Percentiles rank a stretch among this genome's conserved stretches.
Conservation (phyloP, 345 rosid genomes). For the Melastoma malabathricum region DNA sequence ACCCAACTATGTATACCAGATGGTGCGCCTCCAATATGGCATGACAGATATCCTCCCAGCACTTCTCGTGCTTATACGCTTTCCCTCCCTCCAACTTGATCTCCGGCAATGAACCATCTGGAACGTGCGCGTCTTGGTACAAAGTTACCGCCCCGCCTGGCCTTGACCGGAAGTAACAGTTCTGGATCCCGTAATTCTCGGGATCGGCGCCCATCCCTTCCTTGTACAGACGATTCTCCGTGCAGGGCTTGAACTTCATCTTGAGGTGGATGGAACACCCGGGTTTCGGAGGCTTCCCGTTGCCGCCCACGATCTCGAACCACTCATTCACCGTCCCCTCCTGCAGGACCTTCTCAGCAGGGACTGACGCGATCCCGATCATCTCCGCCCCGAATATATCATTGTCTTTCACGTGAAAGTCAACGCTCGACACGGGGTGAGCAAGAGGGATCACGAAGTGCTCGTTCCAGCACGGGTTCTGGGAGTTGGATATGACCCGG, state of each 20-base stretch:
- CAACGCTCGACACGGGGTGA: conserved; percentile 48
- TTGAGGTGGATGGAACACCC: conserved; percentile 47
- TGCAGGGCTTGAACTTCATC: conserved; percentile 42
- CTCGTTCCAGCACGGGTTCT: conserved; percentile 61
- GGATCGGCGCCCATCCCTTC: conserved; percentile 31
- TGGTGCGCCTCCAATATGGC: conserved; percentile 80
- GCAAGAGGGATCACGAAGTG: conserved; percentile 56
- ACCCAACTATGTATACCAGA: conserved; percentile 61
- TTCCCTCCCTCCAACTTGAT: conserved; percentile 50
- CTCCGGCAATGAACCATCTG: conserved; percentile 28
- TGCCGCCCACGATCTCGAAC: conserved; percentile 40
- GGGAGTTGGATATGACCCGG: conserved; percentile 54
- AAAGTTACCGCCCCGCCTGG: conserved; percentile 48
- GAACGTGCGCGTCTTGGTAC: conserved; percentile 77
- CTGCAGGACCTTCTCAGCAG: conserved; percentile 16
- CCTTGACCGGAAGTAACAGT: conserved; percentile 63
- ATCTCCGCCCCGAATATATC: conserved; percentile 74
- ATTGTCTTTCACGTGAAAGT: conserved; percentile 63
- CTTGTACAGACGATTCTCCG: conserved; percentile 24
- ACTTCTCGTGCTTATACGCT: conserved; percentile 29
- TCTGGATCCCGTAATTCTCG: conserved; percentile 16
- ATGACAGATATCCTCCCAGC: conserved; percentile 93
- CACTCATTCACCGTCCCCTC: conserved; percentile 47
- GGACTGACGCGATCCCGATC: conserved; percentile 46
- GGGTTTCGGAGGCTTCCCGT: conserved; percentile 58